Evolutionary conservation across 306 rosid genomes (phyloP), one percentile per base, ranked within the genome.

Genomic region (Gynostemma pentaphyllum): DNA sequence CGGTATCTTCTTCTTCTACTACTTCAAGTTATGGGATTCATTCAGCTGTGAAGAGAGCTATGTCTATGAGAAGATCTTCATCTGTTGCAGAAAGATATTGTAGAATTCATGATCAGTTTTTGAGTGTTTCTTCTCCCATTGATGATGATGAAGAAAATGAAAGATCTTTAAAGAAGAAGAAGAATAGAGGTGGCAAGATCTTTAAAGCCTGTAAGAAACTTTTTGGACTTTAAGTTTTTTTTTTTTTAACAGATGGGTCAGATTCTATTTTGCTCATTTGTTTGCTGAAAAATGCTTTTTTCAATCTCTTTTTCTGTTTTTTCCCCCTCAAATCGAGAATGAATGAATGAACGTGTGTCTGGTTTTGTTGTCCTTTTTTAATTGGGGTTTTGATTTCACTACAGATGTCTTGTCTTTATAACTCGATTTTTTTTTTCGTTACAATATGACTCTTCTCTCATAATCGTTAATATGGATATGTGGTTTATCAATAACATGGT

Each of bases 1-100:
- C 88, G 2, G 83, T 82, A 2, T 69, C 76, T 37, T 72, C 88
- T 45, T 68, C 71, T 3, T 4, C 79, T n/a, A n/a, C n/a, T n/a
- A n/a, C 0, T 48, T 75, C 13, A n/a, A n/a, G n/a, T n/a, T n/a
- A n/a, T n/a, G 82, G 87, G 18, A 40, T 81, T 51, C 88, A 77
- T 12, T 50, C 80, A 2, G 71, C 78, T 32, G 61, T 85, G 80
- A 89, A 75, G 71, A 81, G 78, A 67, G 83, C 81, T 28, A 70
- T 76, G n/a, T 85, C 97, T 19, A 64, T 82, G 86, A 74, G 77
- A 76, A 81, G 97, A 75, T 86, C 89, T 37, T 89, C 95, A 32
- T 84, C 97, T 0, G 86, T 85, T 21, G 68, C 95, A 9, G 97
- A 89, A 56, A 78, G 95, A 46, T 86, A 89, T 71, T 45, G 83